Evolutionary conservation across 805 yeast species (phyloP).

Genomic region (Grigorovia humatica): DNA sequence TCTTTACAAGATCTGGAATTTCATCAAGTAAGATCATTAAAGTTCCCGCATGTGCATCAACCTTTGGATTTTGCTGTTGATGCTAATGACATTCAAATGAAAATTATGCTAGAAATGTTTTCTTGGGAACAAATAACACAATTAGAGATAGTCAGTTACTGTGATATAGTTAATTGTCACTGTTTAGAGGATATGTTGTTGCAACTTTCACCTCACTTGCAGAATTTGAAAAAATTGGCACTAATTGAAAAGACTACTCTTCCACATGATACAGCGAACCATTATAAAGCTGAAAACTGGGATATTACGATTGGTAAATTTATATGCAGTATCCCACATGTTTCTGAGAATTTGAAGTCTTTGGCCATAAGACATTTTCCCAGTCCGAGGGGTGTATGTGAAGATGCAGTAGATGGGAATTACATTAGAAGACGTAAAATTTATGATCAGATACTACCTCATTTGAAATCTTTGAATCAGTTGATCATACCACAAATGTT

Average conservation of each 20-base stretch:
- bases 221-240: constrained; percentile 18
- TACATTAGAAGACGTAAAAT: constrained; percentile 48
- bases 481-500: constrained; percentile 51
- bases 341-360: constrained; percentile 25
- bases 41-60: constrained; percentile 38
- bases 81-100: constrained; percentile 17
- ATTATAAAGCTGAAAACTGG: constrained; percentile 44
- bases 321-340: constrained; percentile 29
- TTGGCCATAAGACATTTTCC: constrained; percentile 49
- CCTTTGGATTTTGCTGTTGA: constrained; percentile 33
- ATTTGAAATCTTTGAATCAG: constrained; percentile 31
- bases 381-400: constrained; percentile 45
- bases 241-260: constrained; percentile 29
- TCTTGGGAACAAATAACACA: constrained; percentile 27
- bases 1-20: constrained; percentile 8
- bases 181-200: constrained; percentile 38
- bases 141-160: constrained; percentile 45
- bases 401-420: constrained; percentile 67
- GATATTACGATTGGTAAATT: constrained; percentile 40
- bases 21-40: constrained; percentile 25
- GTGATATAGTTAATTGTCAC: constrained; percentile 36
- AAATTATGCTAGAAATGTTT: constrained; percentile 25
- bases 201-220: too few species aligned
- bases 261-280: constrained; percentile 27
- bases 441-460: constrained; percentile 40